These are phyloP conservation scores for Hypomyces rosellus DNA, from an alignment of 2,329 filamentous ascomycete genomes.

Conservation along the genomic window DNA sequence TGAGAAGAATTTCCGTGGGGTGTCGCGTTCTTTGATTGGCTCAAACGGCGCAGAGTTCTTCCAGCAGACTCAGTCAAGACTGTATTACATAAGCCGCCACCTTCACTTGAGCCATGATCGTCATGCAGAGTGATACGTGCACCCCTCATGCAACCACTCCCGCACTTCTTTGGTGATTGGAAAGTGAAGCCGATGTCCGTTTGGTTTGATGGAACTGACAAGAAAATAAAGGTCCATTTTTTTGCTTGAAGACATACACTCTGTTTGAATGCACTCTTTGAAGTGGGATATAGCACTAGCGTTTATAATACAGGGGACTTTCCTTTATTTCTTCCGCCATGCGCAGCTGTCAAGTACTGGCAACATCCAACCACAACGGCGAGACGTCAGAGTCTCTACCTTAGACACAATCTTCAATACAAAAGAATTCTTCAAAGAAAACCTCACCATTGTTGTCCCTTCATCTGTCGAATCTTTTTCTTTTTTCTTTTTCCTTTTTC, in stretches of 20 bases:
- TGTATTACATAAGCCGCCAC: conserved; percentile 10
- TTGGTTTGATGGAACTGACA: not conserved
- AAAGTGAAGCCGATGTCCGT: too few species aligned
- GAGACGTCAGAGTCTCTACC: not conserved
- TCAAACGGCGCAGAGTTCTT: conserved; percentile 23
- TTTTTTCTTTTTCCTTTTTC: too few species aligned
- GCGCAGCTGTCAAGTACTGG: conserved; percentile 4
- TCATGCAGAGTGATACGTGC: not conserved
- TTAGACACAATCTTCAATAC: not conserved
- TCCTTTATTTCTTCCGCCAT: not conserved
- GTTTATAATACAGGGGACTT: too few species aligned
- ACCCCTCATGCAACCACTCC: not conserved
- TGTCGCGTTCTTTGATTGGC: conserved; percentile 15
- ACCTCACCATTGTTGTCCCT: too few species aligned
- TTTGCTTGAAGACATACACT: not conserved
- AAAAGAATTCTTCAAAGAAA: not conserved
- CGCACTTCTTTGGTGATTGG: too few species aligned
- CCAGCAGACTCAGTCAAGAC: conserved; percentile 9
- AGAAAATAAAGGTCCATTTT: not conserved
- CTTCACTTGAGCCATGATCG: not conserved
- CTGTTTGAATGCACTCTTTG: not conserved
- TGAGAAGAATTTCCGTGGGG: conserved; percentile 23
- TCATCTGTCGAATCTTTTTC: too few species aligned
- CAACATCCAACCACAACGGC: not conserved
- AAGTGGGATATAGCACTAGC: too few species aligned